Conservation (phyloP, 306 rosid genomes). For the Delonix regia region DNA sequence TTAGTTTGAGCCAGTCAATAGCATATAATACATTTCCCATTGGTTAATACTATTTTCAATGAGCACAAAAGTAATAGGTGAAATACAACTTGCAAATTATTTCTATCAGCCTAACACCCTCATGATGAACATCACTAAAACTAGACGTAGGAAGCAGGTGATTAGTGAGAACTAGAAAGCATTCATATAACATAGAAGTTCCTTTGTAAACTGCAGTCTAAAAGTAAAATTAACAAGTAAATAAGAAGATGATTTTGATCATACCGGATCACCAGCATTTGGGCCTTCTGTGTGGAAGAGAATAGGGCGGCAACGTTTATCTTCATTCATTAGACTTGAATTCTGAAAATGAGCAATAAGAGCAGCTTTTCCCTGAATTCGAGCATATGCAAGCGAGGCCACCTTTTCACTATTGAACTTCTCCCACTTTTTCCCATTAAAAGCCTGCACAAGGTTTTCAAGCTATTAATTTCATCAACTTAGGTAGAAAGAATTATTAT, state of each 20-base stretch:
- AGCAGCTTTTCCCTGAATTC: slow-evolving; percentile 85
- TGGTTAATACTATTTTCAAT: background rate
- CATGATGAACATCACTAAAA: slow-evolving; percentile 8
- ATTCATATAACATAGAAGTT: background rate
- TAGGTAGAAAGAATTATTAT: slow-evolving; percentile 18
- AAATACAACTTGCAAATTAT: background rate
- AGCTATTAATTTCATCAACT: slow-evolving; percentile 33
- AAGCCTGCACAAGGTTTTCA: slow-evolving; percentile 58
- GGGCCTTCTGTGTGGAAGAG: slow-evolving; percentile 88
- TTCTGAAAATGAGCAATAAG: slow-evolving; percentile 86
- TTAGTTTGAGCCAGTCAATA: background rate
- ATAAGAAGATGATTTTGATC: slow-evolving; percentile 25
- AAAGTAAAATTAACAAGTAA: slow-evolving; percentile 26
- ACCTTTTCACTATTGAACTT: slow-evolving; percentile 94
- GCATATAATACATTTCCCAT: background rate
- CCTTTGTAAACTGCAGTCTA: background rate
- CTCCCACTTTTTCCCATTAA: slow-evolving; percentile 90
- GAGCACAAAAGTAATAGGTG: background rate
- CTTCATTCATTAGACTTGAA: slow-evolving; percentile 84
- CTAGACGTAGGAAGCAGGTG: background rate
- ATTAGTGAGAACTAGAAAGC: slow-evolving; percentile 6
- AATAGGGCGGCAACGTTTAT: slow-evolving; percentile 87
- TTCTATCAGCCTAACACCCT: slow-evolving; percentile 1
- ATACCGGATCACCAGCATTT: slow-evolving; percentile 85
- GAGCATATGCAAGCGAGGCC: slow-evolving; percentile 84